These are phyloP conservation scores for Populus nigra DNA, from an alignment of 345 rosid species.

Conservation along the genomic window DNA sequence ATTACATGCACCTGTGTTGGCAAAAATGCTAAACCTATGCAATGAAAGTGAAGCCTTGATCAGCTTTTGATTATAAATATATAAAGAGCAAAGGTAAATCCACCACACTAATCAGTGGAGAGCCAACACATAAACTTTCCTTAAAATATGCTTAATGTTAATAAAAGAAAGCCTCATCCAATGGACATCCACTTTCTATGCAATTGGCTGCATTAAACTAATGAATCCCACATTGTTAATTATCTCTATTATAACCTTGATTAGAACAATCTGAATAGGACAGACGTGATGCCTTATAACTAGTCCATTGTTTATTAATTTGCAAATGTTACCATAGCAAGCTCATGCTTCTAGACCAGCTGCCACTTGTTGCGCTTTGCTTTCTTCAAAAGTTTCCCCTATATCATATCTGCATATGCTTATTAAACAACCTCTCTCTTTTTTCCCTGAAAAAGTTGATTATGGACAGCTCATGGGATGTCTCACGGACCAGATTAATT, in stretches of 20 bases:
- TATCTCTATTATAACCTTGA: slow-evolving; percentile 14
- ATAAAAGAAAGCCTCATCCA: slow-evolving; percentile 34
- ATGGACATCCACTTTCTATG: slow-evolving; percentile 41
- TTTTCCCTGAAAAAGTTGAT: background rate
- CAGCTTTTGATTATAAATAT: slow-evolving; percentile 1
- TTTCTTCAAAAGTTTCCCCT: slow-evolving; percentile 4
- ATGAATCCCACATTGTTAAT: slow-evolving; percentile 2
- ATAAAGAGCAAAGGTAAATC: slow-evolving; percentile 24
- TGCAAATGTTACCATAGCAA: background rate
- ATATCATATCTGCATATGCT: slow-evolving; percentile 4
- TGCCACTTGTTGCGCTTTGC: slow-evolving; percentile 6
- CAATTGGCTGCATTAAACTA: slow-evolving; percentile 32
- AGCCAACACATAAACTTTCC: slow-evolving; percentile 35
- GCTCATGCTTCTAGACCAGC: slow-evolving; percentile 12
- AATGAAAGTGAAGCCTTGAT: slow-evolving; percentile 15
- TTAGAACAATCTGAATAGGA: slow-evolving; percentile 23
- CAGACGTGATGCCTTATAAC: slow-evolving; percentile 10
- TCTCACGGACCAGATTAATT: background rate
- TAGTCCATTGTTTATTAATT: background rate
- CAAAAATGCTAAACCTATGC: slow-evolving; percentile 32
- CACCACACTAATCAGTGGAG: slow-evolving; percentile 52
- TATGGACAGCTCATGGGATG: slow-evolving; percentile 2
- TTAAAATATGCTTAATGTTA: background rate
- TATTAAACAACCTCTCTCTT: background rate
- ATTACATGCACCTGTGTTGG: slow-evolving; percentile 14